Evolutionary conservation across 192 early-diverging fungal species (phyloP).

Genomic region (Cladochytrium replicatum): DNA sequence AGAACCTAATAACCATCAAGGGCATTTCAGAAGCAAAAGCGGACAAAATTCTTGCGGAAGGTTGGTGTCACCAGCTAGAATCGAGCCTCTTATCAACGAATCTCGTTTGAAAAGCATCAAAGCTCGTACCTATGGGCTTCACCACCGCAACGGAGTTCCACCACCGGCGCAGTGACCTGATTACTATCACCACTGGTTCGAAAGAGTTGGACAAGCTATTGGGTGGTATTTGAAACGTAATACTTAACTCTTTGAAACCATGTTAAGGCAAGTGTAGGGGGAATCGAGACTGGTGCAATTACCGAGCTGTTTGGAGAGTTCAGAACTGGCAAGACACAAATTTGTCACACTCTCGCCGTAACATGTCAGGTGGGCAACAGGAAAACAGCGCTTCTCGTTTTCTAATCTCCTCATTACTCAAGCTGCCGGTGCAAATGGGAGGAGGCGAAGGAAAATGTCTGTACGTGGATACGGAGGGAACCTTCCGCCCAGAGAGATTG

Average conservation of each 20-base stretch:
- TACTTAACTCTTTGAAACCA: not conserved
- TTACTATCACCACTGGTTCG: conserved; percentile 82
- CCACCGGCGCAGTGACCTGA: conserved; percentile 63
- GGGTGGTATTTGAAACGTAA: conserved; percentile 47
- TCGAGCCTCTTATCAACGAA: not conserved
- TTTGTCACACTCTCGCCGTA: conserved; percentile 92
- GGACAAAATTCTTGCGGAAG: conserved; percentile 87
- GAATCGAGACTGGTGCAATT: conserved; percentile 92
- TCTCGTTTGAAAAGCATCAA: conserved; percentile 49
- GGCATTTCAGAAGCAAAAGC: conserved; percentile 93
- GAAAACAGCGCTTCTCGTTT: not conserved
- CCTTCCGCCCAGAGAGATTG: conserved; percentile 86
- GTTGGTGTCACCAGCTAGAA: conserved; percentile 17
- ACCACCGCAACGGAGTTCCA: conserved; percentile 90
- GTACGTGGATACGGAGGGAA: conserved; percentile 96
- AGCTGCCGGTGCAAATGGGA: conserved; percentile 71
- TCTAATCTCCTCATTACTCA: not conserved
- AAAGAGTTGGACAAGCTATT: conserved; percentile 84
- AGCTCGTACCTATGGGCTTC: conserved; percentile 90
- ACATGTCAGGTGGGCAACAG: conserved; percentile 67
- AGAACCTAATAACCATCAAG: conserved; percentile 75
- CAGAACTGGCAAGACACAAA: conserved; percentile 92
- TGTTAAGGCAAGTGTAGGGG: conserved; percentile 34
- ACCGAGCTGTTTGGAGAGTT: conserved; percentile 99
- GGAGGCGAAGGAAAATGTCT: conserved; percentile 91